phyloP scores from a whole-genome alignment of 1,284 basidiomycete species.

The Leccinum variabile region DNA sequence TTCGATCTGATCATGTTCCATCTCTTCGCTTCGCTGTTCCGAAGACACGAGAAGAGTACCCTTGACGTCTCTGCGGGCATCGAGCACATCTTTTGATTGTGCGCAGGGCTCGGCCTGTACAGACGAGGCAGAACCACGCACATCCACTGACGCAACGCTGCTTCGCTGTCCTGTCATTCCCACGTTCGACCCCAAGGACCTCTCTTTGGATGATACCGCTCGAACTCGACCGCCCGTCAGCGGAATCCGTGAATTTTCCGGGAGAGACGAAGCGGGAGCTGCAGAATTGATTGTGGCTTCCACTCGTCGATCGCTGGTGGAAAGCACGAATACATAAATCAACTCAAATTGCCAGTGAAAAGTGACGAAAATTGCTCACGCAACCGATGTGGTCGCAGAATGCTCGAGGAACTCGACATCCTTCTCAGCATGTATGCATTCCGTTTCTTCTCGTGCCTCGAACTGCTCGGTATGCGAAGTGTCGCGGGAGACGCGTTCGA shows the following conservation, averaged over 20 bases:
- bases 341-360: background rate
- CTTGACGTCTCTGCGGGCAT: background rate
- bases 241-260: background rate
- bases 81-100: background rate
- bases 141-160: background rate
- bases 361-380: slow-evolving; percentile 3
- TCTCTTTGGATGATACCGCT: background rate
- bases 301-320: slow-evolving; percentile 3
- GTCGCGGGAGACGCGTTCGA: background rate
- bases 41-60: background rate
- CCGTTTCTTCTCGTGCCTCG: background rate
- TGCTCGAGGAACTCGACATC: background rate
- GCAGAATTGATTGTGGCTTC: background rate
- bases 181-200: background rate
- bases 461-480: background rate
- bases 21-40: background rate
- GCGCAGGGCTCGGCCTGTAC: background rate
- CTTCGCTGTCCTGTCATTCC: background rate
- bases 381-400: background rate
- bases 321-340: slow-evolving; percentile 1
- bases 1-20: background rate
- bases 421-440: background rate
- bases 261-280: background rate
- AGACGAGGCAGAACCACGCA: background rate
- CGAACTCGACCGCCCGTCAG: background rate